Evolutionary conservation across 2,329 filamentous ascomycete genomes (phyloP), one percentile per base, ranked within the genome.

Genomic region (Talaromyces sp.): DNA sequence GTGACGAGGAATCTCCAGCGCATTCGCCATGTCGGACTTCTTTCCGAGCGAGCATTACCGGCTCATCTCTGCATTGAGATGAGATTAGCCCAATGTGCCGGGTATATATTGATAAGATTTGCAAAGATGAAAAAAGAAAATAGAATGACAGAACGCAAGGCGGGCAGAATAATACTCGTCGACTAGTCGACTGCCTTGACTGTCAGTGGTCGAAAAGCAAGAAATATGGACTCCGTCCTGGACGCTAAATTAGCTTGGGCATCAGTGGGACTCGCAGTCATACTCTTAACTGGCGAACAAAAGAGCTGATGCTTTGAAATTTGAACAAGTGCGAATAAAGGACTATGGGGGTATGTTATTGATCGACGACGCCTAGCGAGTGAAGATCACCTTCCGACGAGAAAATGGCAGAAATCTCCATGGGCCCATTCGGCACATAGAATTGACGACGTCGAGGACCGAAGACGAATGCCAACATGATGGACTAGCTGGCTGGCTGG

Each of bases 1-100:
- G 58, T 78, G 71, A 52, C 75, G 65, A 44, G 74, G 72, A 53
- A 67, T 51, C 39, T 33, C 59, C 36, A 22, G 8, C 22, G n/a
- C 39, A 17, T 30, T 52, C 15, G 25, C 54, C 59, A 61, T 61
- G 28, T 52, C 42, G 54, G 15, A 32, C 54, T 59, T 25, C 32
- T 44, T 15, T 19, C 32, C 32, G 49, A 30, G 27, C 44, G 9
- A 47, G 19, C 19, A 25, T 47, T 47, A 22, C 19, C 9, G 19
- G 19, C 4, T 5, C 44, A 47, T 17, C 9, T 25, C 22, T 13
- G 44, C 44, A 25, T 47, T 13, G 10, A 17, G 42, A 47, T 25
- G 22, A 13, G 3, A 13, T 25, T 19, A 25, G 42, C 44, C 36
- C 36, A 36, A 9, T 36, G 5, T 39, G 17, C 13, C 36, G 17